Evolutionary conservation across 768 basidiomycete genomes (phyloP), one percentile per base, ranked within the genome.

Genomic region (Gloeostereum incarnatum): DNA sequence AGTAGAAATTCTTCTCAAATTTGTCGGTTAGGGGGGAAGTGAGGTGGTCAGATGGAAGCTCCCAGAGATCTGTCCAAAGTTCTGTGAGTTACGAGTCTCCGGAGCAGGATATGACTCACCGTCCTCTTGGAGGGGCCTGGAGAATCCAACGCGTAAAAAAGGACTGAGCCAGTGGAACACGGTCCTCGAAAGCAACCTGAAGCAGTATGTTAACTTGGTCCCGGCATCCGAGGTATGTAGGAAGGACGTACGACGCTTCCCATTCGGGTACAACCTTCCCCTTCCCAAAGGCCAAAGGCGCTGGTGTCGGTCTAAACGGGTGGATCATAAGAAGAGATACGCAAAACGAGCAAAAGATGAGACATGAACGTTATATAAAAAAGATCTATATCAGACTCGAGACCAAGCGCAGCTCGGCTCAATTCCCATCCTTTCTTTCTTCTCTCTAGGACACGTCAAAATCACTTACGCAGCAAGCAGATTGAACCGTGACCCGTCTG

Each of bases 141-240:
- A 68, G 48, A 69, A 80, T 2, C 77, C 77, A 10, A 78, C 75
- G 21, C 59, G 56, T 4, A 79, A 59, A 43, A 81, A 66, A 1
- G 75, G 63, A 19, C 56, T 58, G 6, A 79, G 49, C 76, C 77
- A 78, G n/a, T 63, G 57, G 22, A 74, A 69, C 22, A 70, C 43
- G 1, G 76, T 51, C 23, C 59, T 59, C 6, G 73, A 75, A 16
- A 70, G 46, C 49, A 50, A 59, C 39, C 73, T 74, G 46, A 18
- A 16, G 13, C 16, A 34, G 30, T 29, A 9, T 38, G 14, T 24
- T 14, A n/a, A 23, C n/a, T 36, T 19, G 17, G 30, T 30, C 35
- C 10, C 6, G 11, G 9, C 22, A 2, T 9, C 11, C 4, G 19
- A 17, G n/a, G 23, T 31, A 18, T 35, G 21, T 36, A n/a, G n/a